Evolutionary conservation across 148 eudicot species (phyloP).

Genomic region (Rhododendron mucronatum): DNA sequence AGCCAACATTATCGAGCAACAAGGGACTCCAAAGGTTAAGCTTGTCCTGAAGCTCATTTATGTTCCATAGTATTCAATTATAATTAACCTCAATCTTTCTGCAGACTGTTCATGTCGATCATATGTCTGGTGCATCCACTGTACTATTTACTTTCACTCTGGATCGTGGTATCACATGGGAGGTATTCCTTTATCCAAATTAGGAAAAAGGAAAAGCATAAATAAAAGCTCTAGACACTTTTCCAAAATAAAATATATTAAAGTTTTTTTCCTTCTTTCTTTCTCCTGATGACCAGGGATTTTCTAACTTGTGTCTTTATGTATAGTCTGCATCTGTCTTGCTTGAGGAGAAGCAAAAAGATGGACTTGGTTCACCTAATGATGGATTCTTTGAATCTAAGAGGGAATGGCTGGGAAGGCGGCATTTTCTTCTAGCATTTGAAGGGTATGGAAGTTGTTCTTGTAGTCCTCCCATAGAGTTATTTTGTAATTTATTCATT

Average conservation of each 20-base stretch:
- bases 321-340: slow-evolving; percentile 66
- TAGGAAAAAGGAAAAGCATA: background rate
- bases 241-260: background rate
- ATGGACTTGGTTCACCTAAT: slow-evolving; percentile 51
- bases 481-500: background rate
- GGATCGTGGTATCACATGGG: slow-evolving; percentile 92
- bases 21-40: slow-evolving; percentile 82
- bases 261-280: background rate
- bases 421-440: slow-evolving; percentile 78
- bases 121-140: slow-evolving; percentile 92
- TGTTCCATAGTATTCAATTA: background rate
- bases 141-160: slow-evolving; percentile 73
- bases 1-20: slow-evolving; percentile 70
- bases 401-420: slow-evolving; percentile 93
- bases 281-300: background rate
- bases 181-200: slow-evolving; percentile 40
- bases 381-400: slow-evolving; percentile 90
- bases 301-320: slow-evolving; percentile 14
- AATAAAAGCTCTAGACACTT: background rate
- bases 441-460: slow-evolving; percentile 58
- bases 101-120: slow-evolving; percentile 93
- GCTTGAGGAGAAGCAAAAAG: slow-evolving; percentile 82
- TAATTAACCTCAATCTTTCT: slow-evolving; percentile 9
- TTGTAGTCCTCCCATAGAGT: background rate
- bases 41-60: background rate